Base-by-base conservation (phyloP, 2,329 filamentous ascomycete genomes). In the Ceratocystis destructans region DNA sequence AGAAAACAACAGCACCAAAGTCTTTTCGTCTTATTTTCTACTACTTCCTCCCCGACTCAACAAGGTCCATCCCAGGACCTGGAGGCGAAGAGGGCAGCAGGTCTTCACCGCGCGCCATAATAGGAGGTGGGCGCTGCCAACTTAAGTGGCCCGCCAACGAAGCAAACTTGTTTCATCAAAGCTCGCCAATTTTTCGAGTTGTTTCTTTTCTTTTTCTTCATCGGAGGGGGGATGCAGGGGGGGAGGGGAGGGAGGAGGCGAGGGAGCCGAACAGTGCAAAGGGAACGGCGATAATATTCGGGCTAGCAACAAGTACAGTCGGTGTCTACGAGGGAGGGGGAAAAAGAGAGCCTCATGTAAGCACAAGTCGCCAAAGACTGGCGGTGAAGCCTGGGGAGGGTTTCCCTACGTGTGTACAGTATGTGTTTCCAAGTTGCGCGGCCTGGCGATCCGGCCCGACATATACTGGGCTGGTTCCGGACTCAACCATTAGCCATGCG, bases 31-130 rank as follows among this genome's bases (percentile, higher is more conserved):
- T 6, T 50, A 22, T 5, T 45, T 31, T 62, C 33, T 44, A 5
- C 12, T 44, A 12, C 22, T n/a, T 22, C 61, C 22, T 25, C 20
- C 5, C 15, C 45, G 22, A 7, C 20, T 2, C 33, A 57, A 57
- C 53, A 57, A 57, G 53, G 53, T 28, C 53, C 25, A 57, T 57
- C 53, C 53, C 22, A 57, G 53, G 53, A 57, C 15, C 8, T 57
- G 2, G 5, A n/a, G 37, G 46, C 46, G 12, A 20, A 50, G 46
- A 8, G n/a, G 46, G 20, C 46, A 22, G 1, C 22, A 6, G n/a
- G n/a, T 22, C 46, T 50, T 50, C 46, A 50, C 46, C 46, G 46
- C 46, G 20, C 7, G 2, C 22, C 22, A 25, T 25, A 25, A 25
- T 25, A 25, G 22, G 22, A 25, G 44, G n/a, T 46, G 44, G 44